Percentiles rank a stretch among this genome's conserved stretches.
phyloP scores from a whole-genome alignment of 176 grass and related monocot species.

The Thalia dealbata region DNA sequence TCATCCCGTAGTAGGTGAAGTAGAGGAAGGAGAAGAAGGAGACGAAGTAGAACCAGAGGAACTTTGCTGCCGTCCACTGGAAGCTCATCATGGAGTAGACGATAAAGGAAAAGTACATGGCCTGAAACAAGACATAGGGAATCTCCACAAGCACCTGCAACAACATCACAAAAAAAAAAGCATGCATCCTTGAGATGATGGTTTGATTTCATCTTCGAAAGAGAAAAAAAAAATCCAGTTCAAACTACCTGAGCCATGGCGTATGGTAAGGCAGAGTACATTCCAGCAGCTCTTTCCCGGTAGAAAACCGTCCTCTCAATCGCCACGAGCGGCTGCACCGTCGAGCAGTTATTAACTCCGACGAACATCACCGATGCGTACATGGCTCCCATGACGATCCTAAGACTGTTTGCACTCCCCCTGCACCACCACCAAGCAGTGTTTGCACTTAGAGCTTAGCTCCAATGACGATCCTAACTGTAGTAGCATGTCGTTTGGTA shows the following conservation, averaged over 20 bases:
- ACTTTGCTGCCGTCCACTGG: slow-evolving; percentile 86
- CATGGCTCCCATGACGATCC: slow-evolving; percentile 82
- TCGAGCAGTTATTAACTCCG: slow-evolving; percentile 87
- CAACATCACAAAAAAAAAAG: background rate
- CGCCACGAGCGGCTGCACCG: slow-evolving; percentile 74
- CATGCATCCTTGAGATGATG: too few relatives aligned
- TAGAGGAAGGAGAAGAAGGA: slow-evolving; percentile 98
- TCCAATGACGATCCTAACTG: too few relatives aligned
- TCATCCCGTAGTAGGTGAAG: slow-evolving; percentile 98
- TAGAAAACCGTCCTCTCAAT: slow-evolving; percentile 97
- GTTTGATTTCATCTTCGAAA: background rate
- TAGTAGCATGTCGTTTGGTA: slow-evolving; percentile 11
- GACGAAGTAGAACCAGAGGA: slow-evolving; percentile 90
- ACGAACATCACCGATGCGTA: slow-evolving; percentile 88
- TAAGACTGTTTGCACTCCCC: slow-evolving; percentile 55
- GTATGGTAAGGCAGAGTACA: slow-evolving; percentile 95
- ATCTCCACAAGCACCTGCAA: slow-evolving; percentile 86
- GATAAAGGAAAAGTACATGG: slow-evolving; percentile 60
- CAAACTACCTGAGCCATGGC: slow-evolving; percentile 73
- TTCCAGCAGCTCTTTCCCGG: slow-evolving; percentile 89
- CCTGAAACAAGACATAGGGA: slow-evolving; percentile 82
- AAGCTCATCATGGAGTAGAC: slow-evolving; percentile 98
- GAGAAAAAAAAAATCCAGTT: background rate
- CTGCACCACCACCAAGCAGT: slow-evolving; percentile 37
- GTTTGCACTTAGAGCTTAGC: background rate